Base-by-base conservation (phyloP, 2,329 filamentous ascomycete species). In the Fusarium domesticum region DNA sequence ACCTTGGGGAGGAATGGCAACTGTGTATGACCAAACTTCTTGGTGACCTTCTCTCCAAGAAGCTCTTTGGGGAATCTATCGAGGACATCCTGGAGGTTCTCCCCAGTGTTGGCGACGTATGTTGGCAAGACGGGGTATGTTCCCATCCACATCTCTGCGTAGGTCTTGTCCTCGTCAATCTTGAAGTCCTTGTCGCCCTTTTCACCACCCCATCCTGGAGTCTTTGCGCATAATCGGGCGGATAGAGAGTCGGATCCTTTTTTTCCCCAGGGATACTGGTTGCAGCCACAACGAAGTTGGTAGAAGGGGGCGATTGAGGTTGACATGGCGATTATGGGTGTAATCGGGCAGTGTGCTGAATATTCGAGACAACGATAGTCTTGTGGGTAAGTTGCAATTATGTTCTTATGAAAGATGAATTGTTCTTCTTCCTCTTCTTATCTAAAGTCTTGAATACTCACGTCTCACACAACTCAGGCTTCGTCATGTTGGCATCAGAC, bases 1-100 rank as follows among this genome's bases (percentile, higher is more conserved):
- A 90, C 79, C 70, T 90, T 91, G 7, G 85, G 85, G 0, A 90
- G 70, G 61, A 81, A 91, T 2, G 85, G 86, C 2, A 91, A 69
- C 51, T 87, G 82, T 3, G 70, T 53, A 37, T 61, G 70, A 36
- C 80, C 83, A 45, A 84, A 83, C 40, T 81, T 79, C 16, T 81
- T 65, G 5, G 81, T 67, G 5, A 83, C 78, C 2, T 73, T 71
- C 45, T 80, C 73, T 3, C 87, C 86, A 2, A 90, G 72, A 1
- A 89, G 71, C 45, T 78, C 70, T 16, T 83, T 73, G 28, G 82
- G 73, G 59, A 87, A 72, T 42, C 70, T 69, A 51, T 85, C 75
- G 23, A 90, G 67, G 14, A 86, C 76, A 17, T 85, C 76, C 50
- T 81, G 76, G 2, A 91, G 75, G 19, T 77, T 70, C 60, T 88